A percentile compares a stretch with the other conserved stretches of the same genome.
These are phyloP conservation scores for Pseudogymnoascus sp. DNA, from an alignment of 2,329 filamentous ascomycete species.

Conservation along the genomic window DNA sequence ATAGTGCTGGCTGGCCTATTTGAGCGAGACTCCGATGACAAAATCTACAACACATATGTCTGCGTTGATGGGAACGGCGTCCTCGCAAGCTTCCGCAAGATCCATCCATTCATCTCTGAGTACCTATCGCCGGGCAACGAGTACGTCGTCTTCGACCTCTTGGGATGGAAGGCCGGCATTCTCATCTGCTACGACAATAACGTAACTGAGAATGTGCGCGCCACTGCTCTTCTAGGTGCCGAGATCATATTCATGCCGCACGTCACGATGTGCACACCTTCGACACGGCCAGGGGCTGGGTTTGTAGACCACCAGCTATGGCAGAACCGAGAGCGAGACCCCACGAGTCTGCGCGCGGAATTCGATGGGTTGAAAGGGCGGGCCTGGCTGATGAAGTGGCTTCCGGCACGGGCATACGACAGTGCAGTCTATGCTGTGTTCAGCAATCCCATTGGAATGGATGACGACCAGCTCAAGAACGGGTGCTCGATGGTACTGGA, in stretches of 20 bases:
- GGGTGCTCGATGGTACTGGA: conserved; percentile 15
- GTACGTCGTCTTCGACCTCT: conserved; percentile 14
- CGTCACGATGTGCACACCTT: conserved; percentile 16
- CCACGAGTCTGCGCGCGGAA: conserved; percentile 12
- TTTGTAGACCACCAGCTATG: conserved; percentile 13
- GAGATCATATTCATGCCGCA: conserved; percentile 17
- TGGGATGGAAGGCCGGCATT: conserved; percentile 14
- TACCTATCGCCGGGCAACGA: conserved; percentile 14
- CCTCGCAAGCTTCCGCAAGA: conserved; percentile 12
- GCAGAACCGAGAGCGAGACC: conserved; percentile 11
- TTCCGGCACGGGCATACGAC: conserved; percentile 16
- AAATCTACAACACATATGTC: conserved; percentile 6
- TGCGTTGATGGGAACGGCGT: neutral
- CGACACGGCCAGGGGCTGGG: conserved; percentile 13
- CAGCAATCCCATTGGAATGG: conserved; percentile 15
- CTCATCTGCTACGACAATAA: conserved; percentile 17
- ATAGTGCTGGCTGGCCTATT: neutral
- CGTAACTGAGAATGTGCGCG: conserved; percentile 13
- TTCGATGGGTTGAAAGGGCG: conserved; percentile 16
- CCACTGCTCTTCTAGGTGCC: conserved; percentile 14
- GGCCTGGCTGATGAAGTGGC: conserved; percentile 17
- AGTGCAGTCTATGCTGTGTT: conserved; percentile 16
- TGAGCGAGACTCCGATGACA: neutral
- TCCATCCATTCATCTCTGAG: conserved; percentile 14
- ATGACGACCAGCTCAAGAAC: conserved; percentile 15